Percentiles rank a stretch among this genome's conserved stretches.
Conservation (phyloP, 2,329 filamentous ascomycete genomes). For the Dactylonectria estremocensis region DNA sequence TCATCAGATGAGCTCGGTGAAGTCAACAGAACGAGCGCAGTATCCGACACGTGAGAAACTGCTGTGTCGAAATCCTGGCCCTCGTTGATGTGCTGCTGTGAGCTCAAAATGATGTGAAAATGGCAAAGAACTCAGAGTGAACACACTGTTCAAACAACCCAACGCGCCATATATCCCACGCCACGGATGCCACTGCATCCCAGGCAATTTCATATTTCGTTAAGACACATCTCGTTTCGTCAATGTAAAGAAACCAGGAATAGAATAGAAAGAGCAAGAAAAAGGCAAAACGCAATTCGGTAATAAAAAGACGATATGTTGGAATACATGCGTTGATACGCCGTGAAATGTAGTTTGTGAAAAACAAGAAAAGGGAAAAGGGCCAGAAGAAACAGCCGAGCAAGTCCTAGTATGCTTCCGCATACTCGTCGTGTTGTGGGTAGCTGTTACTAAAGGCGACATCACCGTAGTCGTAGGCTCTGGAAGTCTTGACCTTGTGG, state of each 20-base stretch:
- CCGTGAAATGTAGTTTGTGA: constrained; percentile 44
- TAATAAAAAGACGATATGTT: constrained; percentile 40
- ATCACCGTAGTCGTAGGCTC: constrained; percentile 49
- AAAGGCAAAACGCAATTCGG: constrained; percentile 28
- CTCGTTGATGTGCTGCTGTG: constrained; percentile 40
- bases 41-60: constrained; percentile 40
- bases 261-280: constrained; percentile 40
- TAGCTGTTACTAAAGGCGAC: constrained; percentile 52
- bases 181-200: constrained; percentile 43
- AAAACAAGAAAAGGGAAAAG: constrained; percentile 23
- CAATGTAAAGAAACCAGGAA: constrained; percentile 46
- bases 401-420: constrained; percentile 24
- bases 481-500: constrained; percentile 55
- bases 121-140: constrained; percentile 29
- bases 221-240: constrained; percentile 54
- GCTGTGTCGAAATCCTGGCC: constrained; percentile 38
- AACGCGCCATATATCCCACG: constrained; percentile 45
- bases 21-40: constrained; percentile 27
- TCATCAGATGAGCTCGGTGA: constrained; percentile 31
- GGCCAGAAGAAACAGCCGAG: not conserved
- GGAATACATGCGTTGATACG: constrained; percentile 48
- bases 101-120: constrained; percentile 36
- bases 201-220: constrained; percentile 51
- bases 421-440: constrained; percentile 46
- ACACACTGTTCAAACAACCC: constrained; percentile 36